Conservation (phyloP, 2,329 filamentous ascomycete genomes). For the Colletotrichum euphorbiae region DNA sequence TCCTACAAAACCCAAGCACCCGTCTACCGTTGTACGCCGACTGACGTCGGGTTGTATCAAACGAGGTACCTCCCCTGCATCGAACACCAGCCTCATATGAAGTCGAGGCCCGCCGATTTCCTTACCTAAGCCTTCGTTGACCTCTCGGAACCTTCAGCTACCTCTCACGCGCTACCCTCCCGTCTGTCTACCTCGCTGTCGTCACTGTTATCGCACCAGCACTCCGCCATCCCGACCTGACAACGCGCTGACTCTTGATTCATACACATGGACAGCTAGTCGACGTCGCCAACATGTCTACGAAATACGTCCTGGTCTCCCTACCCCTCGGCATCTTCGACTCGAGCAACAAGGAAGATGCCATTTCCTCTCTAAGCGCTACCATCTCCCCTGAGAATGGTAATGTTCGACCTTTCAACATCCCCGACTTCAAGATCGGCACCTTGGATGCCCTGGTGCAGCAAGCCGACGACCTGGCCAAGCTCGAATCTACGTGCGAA, state of each 20-base stretch:
- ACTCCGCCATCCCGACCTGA: not conserved
- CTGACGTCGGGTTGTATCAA: not conserved
- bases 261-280: conserved; percentile 28
- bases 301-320: conserved; percentile 88
- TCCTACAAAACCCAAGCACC: too few relatives aligned
- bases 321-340: conserved; percentile 89
- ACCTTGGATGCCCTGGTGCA: conserved; percentile 95
- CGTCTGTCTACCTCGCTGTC: not conserved
- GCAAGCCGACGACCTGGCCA: conserved; percentile 93
- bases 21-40: not conserved
- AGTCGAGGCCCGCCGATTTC: not conserved
- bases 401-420: conserved; percentile 79
- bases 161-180: not conserved
- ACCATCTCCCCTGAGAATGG: conserved; percentile 81
- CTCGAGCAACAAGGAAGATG: conserved; percentile 82
- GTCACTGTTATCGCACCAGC: conserved; percentile 3
- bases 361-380: conserved; percentile 78
- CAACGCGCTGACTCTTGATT: not conserved
- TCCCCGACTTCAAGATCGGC: conserved; percentile 97
- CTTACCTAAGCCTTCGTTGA: conserved; percentile 16
- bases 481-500: conserved; percentile 85
- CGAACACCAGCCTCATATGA: not conserved
- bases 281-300: conserved; percentile 53
- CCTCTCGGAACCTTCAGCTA: conserved; percentile 20
- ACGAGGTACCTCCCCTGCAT: not conserved